Base-by-base conservation (phyloP, 2,329 filamentous ascomycete genomes). In the Diaporthe citrichinensis region DNA sequence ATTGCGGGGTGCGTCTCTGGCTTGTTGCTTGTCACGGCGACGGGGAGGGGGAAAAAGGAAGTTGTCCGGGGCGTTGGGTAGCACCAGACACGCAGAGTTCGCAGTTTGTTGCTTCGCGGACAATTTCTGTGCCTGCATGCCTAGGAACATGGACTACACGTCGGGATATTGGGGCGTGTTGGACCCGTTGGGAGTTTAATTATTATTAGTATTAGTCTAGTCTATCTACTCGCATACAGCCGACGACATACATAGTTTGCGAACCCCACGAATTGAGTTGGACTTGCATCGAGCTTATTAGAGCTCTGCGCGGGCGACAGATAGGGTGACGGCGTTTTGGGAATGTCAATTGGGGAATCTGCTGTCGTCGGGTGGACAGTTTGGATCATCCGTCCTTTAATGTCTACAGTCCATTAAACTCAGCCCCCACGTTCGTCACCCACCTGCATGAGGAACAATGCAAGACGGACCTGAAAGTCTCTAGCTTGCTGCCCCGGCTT, bases 1-100 rank as follows among this genome's bases (percentile, higher is more conserved):
- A 65, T 74, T 69, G 74, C 74, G 74, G 74, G 74, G 74, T 76
- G 74, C 74, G 51, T 76, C 71, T 65, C 55, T 68, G 46, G 59
- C 68, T 67, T 68, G 65, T 28, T 41, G 51, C 68, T 67, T 73
- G 65, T 53, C 46, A n/a, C 61, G 20, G 14, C 31, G 46, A 53
- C 5, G 31, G 46, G 46, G 4, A 31, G 55, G 34, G 25, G 53
- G 23, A 44, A 53, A 28, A 34, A 61, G 55, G 12, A 59, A 49
- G 44, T 25, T 69, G 68, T 62, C 44, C 74, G 44, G 41, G n/a
- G 10, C 31, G 46, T 49, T 55, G 71, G 71, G 65, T 59, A n/a
- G 67, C 65, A 59, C 41, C 15, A 41, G n/a, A 25, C 55, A 28
- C 49, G 71, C 71, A 53, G 39, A 57, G 39, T 28, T 74, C n/a